Evolutionary conservation across 306 rosid genomes (phyloP).

Genomic region (Prunus mongolica): DNA sequence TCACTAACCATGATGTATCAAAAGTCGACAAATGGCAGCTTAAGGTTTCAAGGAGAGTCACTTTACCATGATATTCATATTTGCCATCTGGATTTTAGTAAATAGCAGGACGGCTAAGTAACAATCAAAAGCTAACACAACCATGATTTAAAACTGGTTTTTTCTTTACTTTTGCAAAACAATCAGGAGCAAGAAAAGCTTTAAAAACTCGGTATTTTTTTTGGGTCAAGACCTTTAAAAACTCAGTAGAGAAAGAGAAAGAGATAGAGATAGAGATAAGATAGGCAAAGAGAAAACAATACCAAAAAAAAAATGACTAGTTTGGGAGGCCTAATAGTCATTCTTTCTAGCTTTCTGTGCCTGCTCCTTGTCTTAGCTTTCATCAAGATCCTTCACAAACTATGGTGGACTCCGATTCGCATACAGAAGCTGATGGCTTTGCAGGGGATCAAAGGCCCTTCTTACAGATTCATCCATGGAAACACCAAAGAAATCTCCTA

Average conservation of each 20-base stretch:
- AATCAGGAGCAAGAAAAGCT: neutral
- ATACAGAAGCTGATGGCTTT: conserved; percentile 8
- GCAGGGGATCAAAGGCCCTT: too few species aligned
- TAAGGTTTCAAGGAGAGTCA: too few species aligned
- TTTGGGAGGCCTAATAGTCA: neutral
- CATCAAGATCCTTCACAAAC: conserved; percentile 7
- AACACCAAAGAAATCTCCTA: conserved; percentile 24
- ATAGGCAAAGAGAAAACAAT: neutral
- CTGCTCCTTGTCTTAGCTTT: conserved; percentile 5
- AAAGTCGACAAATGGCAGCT: neutral
- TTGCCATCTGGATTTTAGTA: too few species aligned
- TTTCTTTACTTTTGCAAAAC: neutral
- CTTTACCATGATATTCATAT: too few species aligned
- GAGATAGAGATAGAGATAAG: neutral
- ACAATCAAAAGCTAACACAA: too few species aligned
- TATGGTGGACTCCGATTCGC: conserved; percentile 33
- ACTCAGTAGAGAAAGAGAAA: neutral
- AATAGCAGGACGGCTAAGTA: too few species aligned
- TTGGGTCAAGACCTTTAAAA: neutral
- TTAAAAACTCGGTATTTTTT: neutral
- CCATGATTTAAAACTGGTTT: too few species aligned
- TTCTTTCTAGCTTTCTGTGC: conserved; percentile 5
- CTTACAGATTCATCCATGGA: conserved; percentile 29
- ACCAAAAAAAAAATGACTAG: neutral
- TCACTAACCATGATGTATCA: neutral